phyloP scores from a whole-genome alignment of 345 rosid species.

The Camelina laxa region DNA sequence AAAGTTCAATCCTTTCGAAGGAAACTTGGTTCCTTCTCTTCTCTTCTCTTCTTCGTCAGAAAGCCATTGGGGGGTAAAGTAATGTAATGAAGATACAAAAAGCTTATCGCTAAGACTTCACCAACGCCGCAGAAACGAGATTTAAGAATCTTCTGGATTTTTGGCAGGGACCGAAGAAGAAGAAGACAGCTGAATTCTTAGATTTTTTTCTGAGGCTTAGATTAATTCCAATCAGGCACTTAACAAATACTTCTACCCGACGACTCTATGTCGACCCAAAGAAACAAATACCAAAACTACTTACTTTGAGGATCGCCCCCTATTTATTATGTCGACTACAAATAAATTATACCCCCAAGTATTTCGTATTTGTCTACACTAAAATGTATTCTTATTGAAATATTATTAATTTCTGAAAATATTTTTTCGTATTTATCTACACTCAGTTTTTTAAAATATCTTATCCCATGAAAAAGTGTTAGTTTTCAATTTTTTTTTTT shows the following conservation, averaged over 20 bases:
- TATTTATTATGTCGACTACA: background rate
- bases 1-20: slow-evolving; percentile 31
- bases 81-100: background rate
- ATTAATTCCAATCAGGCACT: slow-evolving; percentile 4
- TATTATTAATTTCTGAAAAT: background rate
- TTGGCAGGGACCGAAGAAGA: slow-evolving; percentile 41
- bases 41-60: slow-evolving; percentile 22
- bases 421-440: too few relatives aligned
- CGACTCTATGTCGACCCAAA: background rate
- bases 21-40: slow-evolving; percentile 15
- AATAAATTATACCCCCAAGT: background rate
- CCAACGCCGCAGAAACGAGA: slow-evolving; percentile 39
- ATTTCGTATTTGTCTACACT: background rate
- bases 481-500: too few relatives aligned
- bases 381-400: background rate
- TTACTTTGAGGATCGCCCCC: background rate
- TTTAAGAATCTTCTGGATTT: slow-evolving; percentile 43
- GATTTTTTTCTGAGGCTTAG: slow-evolving; percentile 33
- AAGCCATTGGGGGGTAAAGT: slow-evolving; percentile 20
- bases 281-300: background rate
- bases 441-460: too few relatives aligned
- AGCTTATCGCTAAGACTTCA: slow-evolving; percentile 43
- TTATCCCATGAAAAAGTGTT: too few relatives aligned
- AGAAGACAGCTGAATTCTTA: slow-evolving; percentile 31
- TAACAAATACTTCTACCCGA: background rate